Evolutionary conservation across 495 filamentous ascomycete species (phyloP).

Genomic region (Elaphomyces granulatus): DNA sequence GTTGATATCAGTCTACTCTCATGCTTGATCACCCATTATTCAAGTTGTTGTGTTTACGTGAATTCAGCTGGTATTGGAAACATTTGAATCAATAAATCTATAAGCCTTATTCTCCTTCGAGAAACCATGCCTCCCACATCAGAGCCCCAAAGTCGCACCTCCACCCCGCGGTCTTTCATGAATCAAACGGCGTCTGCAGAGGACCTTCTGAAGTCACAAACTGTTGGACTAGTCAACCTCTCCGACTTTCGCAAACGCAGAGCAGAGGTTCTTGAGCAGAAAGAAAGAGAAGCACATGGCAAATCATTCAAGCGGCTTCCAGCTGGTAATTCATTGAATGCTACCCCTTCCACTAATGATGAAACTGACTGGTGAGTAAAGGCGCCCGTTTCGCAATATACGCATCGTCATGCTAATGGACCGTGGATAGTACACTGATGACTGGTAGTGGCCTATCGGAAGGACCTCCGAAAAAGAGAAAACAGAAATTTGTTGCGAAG

Average conservation of each 20-base stretch:
- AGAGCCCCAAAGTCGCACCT: conserved; percentile 24
- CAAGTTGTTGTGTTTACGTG: no score
- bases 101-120: no score
- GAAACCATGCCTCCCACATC: conserved; percentile 20
- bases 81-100: conserved; percentile 8
- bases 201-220: conserved; percentile 82
- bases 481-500: conserved; percentile 43
- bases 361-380: conserved; percentile 38
- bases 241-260: conserved; percentile 95
- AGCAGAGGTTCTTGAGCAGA: conserved; percentile 84
- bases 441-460: conserved; percentile 19
- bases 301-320: conserved; percentile 37
- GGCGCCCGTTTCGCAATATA: conserved; percentile 4
- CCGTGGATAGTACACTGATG: conserved; percentile 27
- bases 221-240: conserved; percentile 82
- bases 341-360: conserved; percentile 39
- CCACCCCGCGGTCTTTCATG: conserved; percentile 47
- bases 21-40: no score
- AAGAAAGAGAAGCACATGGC: conserved; percentile 65
- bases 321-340: conserved; percentile 33
- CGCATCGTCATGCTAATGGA: conserved; percentile 21
- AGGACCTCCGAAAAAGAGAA: conserved; percentile 46
- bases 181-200: conserved; percentile 68
- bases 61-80: conserved; percentile 7
- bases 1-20: no score